Evolutionary conservation across 176 grass and related monocot genomes (phyloP), one percentile per base, ranked within the genome.

Genomic region (Avena sativa): DNA sequence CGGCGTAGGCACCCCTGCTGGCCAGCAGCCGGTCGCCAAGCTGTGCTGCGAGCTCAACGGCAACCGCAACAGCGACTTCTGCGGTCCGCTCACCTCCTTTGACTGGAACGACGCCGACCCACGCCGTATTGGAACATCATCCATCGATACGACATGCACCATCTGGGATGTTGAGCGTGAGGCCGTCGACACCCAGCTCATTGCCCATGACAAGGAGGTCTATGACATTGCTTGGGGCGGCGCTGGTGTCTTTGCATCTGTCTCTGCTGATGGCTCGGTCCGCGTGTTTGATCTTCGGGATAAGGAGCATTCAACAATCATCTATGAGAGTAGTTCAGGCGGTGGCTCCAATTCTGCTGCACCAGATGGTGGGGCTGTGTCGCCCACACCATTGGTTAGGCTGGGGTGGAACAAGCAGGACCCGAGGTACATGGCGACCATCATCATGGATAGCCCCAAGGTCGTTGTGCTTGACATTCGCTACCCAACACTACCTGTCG

Each of bases 381-480:
- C 87, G 2, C 94, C 97, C 0, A 89, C 89, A 9, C 97, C 97
- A 1, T 86, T 99, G 13, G 92, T 99, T 58, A 89, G 92, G 74
- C 34, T 99, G 43, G 97, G 97, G 15, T 99, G 97, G 97, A 99
- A 99, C 92, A 96, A 99, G 85, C 97, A 99, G 86, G 97, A 99
- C 74, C 94, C 97, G 9, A 90, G 97, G 89, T 99, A 99, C 89
- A 99, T 99, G 97, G 97, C 97, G 6, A 97, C 97, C 72, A 93
- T 99, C 80, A 94, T 99, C 91, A 99, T 99, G 97, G 97, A 99
- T 64, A 93, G 91, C 82, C 79, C 94, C n/a, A 99, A 99, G 94
- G 97, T 99, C 6, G 94, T 99, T 0, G 97, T 96, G 69, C 92
- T 99, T 23, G 97, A 99, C 69, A 99, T 99, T 48, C 97, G 94